Base-by-base conservation (phyloP, 2,329 filamentous ascomycete species). In the Phaeoacremonium minimum region DNA sequence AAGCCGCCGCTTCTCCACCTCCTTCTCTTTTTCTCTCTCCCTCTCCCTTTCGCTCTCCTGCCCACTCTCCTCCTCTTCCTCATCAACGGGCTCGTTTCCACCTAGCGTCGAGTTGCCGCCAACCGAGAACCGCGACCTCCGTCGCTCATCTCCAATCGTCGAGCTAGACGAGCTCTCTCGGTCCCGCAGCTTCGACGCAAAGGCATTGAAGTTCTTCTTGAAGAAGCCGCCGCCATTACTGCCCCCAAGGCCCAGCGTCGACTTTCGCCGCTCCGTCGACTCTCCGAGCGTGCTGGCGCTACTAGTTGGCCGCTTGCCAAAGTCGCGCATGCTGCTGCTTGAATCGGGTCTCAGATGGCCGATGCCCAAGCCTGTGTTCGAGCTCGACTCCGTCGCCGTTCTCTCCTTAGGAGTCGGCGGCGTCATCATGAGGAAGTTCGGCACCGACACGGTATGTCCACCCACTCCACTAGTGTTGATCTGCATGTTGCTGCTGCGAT, bases 361-460 rank as follows among this genome's bases (percentile, higher is more conserved):
- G 33, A 45, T 36, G 6, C 49, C 48, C n/a, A 45, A 43, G 5
- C 45, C 41, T 4, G 32, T 29, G 32, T 38, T 39, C 28, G 15
- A 30, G 36, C 32, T 38, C 5, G 44, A 37, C 8, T 44, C 32
- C 18, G 46, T 26, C 4, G 46, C 19, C 13, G 37, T 36, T 15
- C 29, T 26, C 15, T 55, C 48, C 15, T 45, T 44, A 3, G 67
- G 67, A 16, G 67, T 68, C 12, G 67, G 66, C 4, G 68, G 66
- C 22, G 66, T 70, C 66, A 69, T 70, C 54, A 64, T 66, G 15
- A 69, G 48, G 31, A 62, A 67, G n/a, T 58, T 50, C 5, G 67
- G 66, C 3, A 66, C 47, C n/a, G n/a, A n/a, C 17, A 50, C 46
- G 11, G 52, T 36, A 12, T 30, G 30, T 14, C 28, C 35, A 28